Percentiles rank a stretch among this genome's conserved stretches.
Conservation (phyloP, 2,329 filamentous ascomycete species). For the Colletotrichum gloeosporioides region DNA sequence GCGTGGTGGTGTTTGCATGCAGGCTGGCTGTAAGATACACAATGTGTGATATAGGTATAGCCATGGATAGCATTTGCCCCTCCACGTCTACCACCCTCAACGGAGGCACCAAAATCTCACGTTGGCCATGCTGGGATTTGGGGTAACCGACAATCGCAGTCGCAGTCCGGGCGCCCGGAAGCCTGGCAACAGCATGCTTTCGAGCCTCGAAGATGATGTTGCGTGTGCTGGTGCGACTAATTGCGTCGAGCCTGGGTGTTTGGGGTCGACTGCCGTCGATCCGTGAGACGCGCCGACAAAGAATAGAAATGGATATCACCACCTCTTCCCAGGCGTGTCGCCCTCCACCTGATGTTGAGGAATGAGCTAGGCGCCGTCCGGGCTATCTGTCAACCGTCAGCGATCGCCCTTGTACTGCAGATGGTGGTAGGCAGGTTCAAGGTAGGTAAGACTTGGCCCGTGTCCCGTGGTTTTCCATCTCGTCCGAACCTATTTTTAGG, state of each 20-base stretch:
- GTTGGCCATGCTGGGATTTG: not conserved
- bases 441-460: not conserved
- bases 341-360: not conserved
- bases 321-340: not conserved
- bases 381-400: not conserved
- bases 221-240: not conserved
- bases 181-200: not conserved
- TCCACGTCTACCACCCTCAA: not conserved
- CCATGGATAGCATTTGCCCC: not conserved
- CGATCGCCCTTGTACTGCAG: slow-evolving; percentile 3
- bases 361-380: not conserved
- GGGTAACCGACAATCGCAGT: not conserved
- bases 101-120: slow-evolving; percentile 18
- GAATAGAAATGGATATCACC: not conserved
- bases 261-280: not conserved
- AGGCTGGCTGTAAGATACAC: not conserved
- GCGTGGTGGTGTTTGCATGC: not conserved
- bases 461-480: not conserved
- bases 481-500: not conserved
- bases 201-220: not conserved
- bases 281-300: not conserved
- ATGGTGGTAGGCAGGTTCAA: not conserved
- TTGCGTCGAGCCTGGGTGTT: not conserved
- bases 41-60: not conserved
- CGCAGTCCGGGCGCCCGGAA: not conserved